Evolutionary conservation across 805 yeast species (phyloP).

Genomic region (Candida loeiensis): DNA sequence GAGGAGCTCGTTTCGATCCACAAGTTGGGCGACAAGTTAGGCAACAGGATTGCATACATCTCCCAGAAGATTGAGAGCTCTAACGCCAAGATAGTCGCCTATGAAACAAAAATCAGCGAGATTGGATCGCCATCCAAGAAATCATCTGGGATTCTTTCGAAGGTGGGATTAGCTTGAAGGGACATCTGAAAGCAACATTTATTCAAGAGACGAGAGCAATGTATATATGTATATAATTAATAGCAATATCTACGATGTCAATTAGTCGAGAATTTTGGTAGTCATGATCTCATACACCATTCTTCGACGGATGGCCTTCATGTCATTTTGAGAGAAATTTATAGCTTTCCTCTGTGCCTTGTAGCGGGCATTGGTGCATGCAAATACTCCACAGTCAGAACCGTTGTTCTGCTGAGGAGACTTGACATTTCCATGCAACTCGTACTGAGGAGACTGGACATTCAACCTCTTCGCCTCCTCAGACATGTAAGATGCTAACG

Average conservation of each 20-base stretch:
- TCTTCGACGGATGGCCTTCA: slow-evolving; percentile 59
- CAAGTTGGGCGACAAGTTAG: slow-evolving; percentile 49
- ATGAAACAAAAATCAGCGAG: slow-evolving; percentile 27
- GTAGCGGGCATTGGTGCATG: slow-evolving; percentile 72
- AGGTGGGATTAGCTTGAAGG: not conserved
- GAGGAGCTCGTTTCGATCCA: slow-evolving; percentile 64
- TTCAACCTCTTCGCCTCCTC: slow-evolving; percentile 59
- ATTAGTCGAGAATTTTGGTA: slow-evolving; percentile 26
- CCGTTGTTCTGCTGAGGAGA: slow-evolving; percentile 90
- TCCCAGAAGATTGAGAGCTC: slow-evolving; percentile 62
- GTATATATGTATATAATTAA: too few relatives aligned
- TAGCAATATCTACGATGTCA: too few relatives aligned
- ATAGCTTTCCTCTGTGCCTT: slow-evolving; percentile 50
- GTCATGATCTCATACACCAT: slow-evolving; percentile 61
- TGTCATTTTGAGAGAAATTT: slow-evolving; percentile 62
- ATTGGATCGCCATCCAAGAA: slow-evolving; percentile 13
- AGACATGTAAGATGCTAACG: slow-evolving; percentile 58
- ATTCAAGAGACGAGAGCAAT: not conserved
- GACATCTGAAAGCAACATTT: too few relatives aligned
- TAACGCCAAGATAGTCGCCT: slow-evolving; percentile 40
- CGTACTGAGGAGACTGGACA: slow-evolving; percentile 18
- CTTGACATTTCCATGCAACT: slow-evolving; percentile 22
- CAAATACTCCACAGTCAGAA: slow-evolving; percentile 91
- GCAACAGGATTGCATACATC: slow-evolving; percentile 64
- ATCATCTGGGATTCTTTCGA: not conserved